Base-by-base conservation (phyloP, 2,329 filamentous ascomycete genomes). In the Neophaeococcomyces aloes region DNA sequence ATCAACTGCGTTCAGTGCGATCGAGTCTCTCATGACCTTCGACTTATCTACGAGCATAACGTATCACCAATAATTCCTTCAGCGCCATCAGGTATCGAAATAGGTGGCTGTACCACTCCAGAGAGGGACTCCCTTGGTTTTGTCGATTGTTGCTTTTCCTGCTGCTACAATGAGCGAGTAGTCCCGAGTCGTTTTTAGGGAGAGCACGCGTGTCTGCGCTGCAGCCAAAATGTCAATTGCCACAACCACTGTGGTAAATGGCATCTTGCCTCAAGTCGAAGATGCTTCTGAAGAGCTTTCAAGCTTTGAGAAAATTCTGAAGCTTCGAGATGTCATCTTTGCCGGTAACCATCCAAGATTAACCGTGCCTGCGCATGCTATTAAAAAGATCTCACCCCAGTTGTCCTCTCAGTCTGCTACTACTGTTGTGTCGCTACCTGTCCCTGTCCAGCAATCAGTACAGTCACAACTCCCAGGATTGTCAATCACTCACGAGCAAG, bases 261-360 rank as follows among this genome's bases (percentile, higher is more conserved):
- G 60, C 62, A 36, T 49, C 38, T 29, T 49, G 43, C 53, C 49
- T 23, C n/a, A 52, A 32, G 54, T 55, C 23, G 48, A 57, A 42
- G 54, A 59, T 44, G 48, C 76, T 53, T 60, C 70, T 46, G 67
- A 72, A 57, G 76, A 81, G 58, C 65, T 81, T 38, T 64, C 70
- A 56, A 78, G 88, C 64, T 91, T 86, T 68, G 76, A 82, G 59
- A 86, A 81, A 66, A 83, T 96, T 57, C 62, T 94, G 58, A 76
- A 72, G 54, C 79, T 96, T 63, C 81, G 80, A 64, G 83, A 94
- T 68, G 73, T 79, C 54, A 75, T 96, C 55, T 71, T 91, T 59
- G 77, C 84, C 61, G 87, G 88, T 59, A 78, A 74, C 56, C 67
- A 70, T 58, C 72, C 75, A 52, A 70, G 70, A 56, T 68, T 79